Base-by-base conservation (phyloP, 2,329 filamentous ascomycete species). In the Cladophialophora psammophila region DNA sequence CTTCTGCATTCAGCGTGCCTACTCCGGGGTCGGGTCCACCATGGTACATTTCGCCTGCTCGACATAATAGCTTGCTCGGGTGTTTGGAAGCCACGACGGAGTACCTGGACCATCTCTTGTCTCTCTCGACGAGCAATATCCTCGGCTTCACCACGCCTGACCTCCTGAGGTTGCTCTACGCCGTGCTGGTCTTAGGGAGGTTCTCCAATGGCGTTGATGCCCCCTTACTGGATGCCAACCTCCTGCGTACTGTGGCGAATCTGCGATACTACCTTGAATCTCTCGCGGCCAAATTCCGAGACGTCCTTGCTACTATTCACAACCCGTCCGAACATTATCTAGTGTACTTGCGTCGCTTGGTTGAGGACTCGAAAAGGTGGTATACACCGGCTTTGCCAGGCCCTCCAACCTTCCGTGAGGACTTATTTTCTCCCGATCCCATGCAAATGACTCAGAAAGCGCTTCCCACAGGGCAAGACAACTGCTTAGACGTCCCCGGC, bases 161-260 rank as follows among this genome's bases (percentile, higher is more conserved):
- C n/a, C 53, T 56, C 12, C 32, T 56, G 26, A 56, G 53, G n/a
- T 56, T 56, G 53, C 53, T 56, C 32, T 56, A 56, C 53, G 53
- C 53, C 12, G 9, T 34, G 7, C 53, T 56, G 7, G 34, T 56
- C 18, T 15, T 56, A 13, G 53, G 53, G 9, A 56, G 53, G 31
- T 56, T 56, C 13, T 56, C 53, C 3, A 18, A 32, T 9, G 15
- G 53, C 1, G 26, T 36, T 10, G 53, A 56, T 36, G 53, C 32
- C 34, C 53, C 53, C 8, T 36, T 34, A 15, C n/a, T 36, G 34
- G 53, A 56, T 34, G 12, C 31, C 26, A 34, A 34, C 15, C 15
- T 55, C 32, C 32, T 55, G 5, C 52, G 20, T 15, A 32, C 32
- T 9, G 10, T 20, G 18, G n/a, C 54, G 12, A 56, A 56, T 36